Conservation (phyloP, 495 filamentous ascomycete species). For the Xylaria grammica region DNA sequence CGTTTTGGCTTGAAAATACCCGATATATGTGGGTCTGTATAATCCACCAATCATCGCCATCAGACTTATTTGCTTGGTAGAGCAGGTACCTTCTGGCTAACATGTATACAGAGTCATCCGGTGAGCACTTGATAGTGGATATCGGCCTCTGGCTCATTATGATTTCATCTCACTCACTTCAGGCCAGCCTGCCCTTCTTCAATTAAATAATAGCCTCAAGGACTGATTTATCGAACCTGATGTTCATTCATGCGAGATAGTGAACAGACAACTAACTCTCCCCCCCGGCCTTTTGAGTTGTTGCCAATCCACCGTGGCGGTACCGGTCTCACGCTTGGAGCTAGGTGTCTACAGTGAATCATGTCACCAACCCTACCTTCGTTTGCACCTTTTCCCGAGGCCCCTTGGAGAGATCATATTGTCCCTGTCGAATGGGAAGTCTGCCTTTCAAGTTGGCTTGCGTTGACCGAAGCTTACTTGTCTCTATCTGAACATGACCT, state of each 20-base stretch:
- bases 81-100: background rate
- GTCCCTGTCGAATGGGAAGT: conserved; percentile 74
- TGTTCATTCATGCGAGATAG: background rate
- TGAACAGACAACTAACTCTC: background rate
- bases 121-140: conserved; percentile 10
- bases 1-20: background rate
- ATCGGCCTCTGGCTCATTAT: conserved; percentile 15
- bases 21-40: background rate
- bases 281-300: background rate
- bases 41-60: conserved; percentile 2
- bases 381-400: conserved; percentile 75
- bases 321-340: background rate
- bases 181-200: background rate
- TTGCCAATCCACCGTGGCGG: background rate
- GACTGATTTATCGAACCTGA: background rate
- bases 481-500: conserved; percentile 62
- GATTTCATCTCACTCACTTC: conserved; percentile 10
- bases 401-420: conserved; percentile 68
- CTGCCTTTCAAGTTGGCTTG: conserved; percentile 78
- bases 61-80: background rate
- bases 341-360: background rate
- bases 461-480: conserved; percentile 67
- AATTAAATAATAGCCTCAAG: background rate
- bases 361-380: conserved; percentile 56
- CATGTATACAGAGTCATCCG: conserved; percentile 11